Conservation (phyloP, 2,329 filamentous ascomycete genomes). For the Cordyceps tenuipes region DNA sequence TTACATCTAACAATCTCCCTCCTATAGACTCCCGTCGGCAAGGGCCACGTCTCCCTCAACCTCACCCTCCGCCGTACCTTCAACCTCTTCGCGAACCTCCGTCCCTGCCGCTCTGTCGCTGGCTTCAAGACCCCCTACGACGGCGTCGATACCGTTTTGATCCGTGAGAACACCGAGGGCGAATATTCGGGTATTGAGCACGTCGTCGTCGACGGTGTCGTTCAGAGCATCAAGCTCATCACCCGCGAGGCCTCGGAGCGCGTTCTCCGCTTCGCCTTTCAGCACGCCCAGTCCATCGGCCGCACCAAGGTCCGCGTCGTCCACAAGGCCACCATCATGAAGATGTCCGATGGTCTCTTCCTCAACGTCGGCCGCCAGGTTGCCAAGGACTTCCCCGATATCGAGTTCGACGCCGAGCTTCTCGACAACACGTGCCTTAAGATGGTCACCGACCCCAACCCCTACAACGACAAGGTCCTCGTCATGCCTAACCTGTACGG, state of each 20-base stretch:
- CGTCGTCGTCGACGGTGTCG: conserved; percentile 92
- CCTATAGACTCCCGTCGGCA: conserved; percentile 79
- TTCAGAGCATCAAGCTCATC: conserved; percentile 99
- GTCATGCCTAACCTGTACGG: conserved; percentile 98
- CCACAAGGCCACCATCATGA: conserved; percentile 99
- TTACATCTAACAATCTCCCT: conserved; percentile 14
- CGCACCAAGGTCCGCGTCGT: conserved; percentile 95
- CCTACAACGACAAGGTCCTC: conserved; percentile 98
- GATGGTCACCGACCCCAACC: conserved; percentile 91
- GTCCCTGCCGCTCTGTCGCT: conserved; percentile 91
- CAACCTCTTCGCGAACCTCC: conserved; percentile 99
- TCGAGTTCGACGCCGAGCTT: conserved; percentile 96
- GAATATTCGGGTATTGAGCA: conserved; percentile 99
- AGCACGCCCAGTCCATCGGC: conserved; percentile 89
- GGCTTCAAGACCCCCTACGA: conserved; percentile 99
- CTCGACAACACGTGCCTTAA: conserved; percentile 99
- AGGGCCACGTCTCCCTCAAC: conserved; percentile 98
- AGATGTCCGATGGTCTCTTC: conserved; percentile 99
- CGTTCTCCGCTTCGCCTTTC: conserved; percentile 94
- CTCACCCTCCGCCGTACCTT: conserved; percentile 96
- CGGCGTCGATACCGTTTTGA: conserved; percentile 90
- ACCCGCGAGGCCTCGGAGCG: conserved; percentile 90
- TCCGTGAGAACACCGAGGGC: conserved; percentile 99
- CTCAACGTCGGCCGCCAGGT: conserved; percentile 77
- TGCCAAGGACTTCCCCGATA: conserved; percentile 87